These are phyloP conservation scores for Tetraselmis chui DNA, from an alignment of 139 green algal species.

Conservation along the genomic window DNA sequence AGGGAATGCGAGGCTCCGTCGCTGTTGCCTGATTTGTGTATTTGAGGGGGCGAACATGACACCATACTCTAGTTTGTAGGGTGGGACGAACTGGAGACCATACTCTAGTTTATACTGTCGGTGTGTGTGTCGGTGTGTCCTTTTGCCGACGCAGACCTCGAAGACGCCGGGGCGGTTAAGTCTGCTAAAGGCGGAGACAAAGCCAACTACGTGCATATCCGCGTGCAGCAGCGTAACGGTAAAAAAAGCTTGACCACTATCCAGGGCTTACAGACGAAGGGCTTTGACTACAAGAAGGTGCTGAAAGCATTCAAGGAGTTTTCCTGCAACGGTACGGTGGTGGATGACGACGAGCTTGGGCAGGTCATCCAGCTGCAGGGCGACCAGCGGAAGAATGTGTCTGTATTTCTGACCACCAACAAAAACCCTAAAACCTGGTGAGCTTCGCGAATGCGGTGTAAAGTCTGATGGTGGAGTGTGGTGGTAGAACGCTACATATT, in stretches of 20 bases:
- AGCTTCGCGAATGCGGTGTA: no score
- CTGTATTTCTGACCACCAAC: conserved; percentile 79
- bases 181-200: conserved; percentile 17
- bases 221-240: conserved; percentile 96
- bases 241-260: conserved; percentile 94
- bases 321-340: conserved; percentile 98
- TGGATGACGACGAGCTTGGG: conserved; percentile 92
- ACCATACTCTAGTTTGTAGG: no score
- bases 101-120: no score
- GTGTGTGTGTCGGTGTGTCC: no score
- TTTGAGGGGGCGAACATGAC: no score
- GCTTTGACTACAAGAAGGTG: conserved; percentile 97
- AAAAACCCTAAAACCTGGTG: conserved; percentile 96
- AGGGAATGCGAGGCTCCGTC: no score
- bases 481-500: no score
- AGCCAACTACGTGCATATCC: conserved; percentile 80
- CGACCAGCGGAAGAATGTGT: conserved; percentile 99
- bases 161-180: conserved; percentile 7
- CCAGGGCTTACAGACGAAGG: conserved; percentile 81
- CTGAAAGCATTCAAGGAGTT: conserved; percentile 99
- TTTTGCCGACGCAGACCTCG: conserved; percentile 31
- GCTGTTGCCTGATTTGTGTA: no score
- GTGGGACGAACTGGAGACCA: no score
- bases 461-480: no score
- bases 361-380: conserved; percentile 97